Evolutionary conservation across 768 basidiomycete species (phyloP).

Genomic region (Tephrocybe sp.): DNA sequence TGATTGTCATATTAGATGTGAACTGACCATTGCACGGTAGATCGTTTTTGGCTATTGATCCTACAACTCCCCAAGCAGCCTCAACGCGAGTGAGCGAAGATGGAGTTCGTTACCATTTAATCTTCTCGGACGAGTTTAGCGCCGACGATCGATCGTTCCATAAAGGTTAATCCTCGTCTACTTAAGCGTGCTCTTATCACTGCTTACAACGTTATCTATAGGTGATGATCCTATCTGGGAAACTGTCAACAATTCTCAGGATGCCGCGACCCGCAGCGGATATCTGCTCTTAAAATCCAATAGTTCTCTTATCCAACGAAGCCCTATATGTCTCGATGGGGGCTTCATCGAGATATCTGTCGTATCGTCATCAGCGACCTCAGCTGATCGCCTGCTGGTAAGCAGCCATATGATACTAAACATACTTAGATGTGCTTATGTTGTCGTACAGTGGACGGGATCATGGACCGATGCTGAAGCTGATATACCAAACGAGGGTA

Average conservation of each 20-base stretch:
- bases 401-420: not conserved
- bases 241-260: not conserved
- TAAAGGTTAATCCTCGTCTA: not conserved
- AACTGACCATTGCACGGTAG: slow-evolving; percentile 2
- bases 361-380: not conserved
- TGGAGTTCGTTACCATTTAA: slow-evolving; percentile 46
- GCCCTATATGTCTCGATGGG: slow-evolving; percentile 15
- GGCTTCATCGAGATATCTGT: slow-evolving; percentile 21
- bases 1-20: not conserved
- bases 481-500: not conserved
- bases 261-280: slow-evolving; percentile 10
- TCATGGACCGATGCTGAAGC: not conserved
- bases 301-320: slow-evolving; percentile 8
- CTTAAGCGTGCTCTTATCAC: not conserved
- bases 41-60: slow-evolving; percentile 8
- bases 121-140: slow-evolving; percentile 68
- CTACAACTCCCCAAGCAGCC: slow-evolving; percentile 15
- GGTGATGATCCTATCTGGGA: slow-evolving; percentile 16
- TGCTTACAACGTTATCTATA: not conserved
- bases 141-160: slow-evolving; percentile 36
- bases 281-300: not conserved
- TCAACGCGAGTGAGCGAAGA: slow-evolving; percentile 37
- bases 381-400: not conserved
- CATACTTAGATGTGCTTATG: not conserved
- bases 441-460: slow-evolving; percentile 7